Conservation (phyloP, 225 moss, liverwort and hornwort genomes). For the Pseudisothecium myosuroides region DNA sequence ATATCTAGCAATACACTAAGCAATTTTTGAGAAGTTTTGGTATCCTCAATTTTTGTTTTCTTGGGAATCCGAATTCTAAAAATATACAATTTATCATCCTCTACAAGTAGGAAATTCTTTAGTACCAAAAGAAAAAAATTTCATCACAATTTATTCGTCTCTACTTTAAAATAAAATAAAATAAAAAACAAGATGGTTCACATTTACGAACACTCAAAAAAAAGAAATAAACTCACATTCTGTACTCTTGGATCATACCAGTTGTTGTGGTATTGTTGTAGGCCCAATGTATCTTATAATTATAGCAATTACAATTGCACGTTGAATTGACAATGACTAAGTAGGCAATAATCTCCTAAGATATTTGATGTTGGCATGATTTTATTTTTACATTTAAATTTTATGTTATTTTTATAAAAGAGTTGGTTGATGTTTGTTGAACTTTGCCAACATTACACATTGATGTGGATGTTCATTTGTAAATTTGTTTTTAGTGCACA, state of each 20-base stretch:
- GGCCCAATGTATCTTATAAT: not conserved
- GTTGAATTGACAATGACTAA: not conserved
- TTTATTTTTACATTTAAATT: not conserved
- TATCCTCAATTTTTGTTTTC: not conserved
- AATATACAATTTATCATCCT: not conserved
- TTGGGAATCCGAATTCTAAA: fast-evolving
- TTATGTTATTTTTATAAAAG: not conserved
- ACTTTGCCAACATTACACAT: not conserved
- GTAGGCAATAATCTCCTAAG: not conserved
- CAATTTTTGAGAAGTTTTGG: not conserved
- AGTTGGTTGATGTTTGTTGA: not conserved
- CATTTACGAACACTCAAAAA: not conserved
- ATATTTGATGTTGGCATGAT: not conserved
- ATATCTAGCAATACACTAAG: not conserved
- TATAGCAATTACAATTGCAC: not conserved
- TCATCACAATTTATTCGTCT: no score
- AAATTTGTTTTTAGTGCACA: not conserved
- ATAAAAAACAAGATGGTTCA: not conserved
- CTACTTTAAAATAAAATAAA: not conserved
- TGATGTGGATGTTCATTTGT: not conserved
- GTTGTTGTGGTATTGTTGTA: not conserved
- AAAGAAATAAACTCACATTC: not conserved
- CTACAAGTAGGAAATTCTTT: not conserved
- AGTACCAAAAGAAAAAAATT: no score
- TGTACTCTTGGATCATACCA: no score